Base-by-base conservation (phyloP, 495 filamentous ascomycete species). In the Penicillium nucicola region DNA sequence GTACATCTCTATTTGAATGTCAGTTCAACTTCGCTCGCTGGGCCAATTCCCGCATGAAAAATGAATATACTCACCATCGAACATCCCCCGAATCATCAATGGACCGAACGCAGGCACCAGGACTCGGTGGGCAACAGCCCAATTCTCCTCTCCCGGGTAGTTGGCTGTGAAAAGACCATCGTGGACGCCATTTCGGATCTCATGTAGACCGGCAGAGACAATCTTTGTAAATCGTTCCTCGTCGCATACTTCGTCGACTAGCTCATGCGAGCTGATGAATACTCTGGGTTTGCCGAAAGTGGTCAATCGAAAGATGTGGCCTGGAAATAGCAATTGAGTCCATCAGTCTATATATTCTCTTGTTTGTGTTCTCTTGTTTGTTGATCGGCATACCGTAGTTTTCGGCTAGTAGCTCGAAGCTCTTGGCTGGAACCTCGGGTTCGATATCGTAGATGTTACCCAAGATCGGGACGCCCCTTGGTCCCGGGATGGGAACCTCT, bases 41-140 rank as follows among this genome's bases (percentile, higher is more conserved):
- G 4, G 25, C 47, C 25, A 34, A 9, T 17, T 41, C 14, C 11
- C 2, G 14, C 7, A 13, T 18, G 35, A 20, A 14, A 18, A 5
- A 12, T 17, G 32, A 34, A 34, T 2, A 25, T 22, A 25, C 64
- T 50, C 44, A 70, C 53, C 79, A 48, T 78, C 70, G 55, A 86
- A 89, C 87, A 90, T 90, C 42, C 62, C 70, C 19, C 68, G 77
- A 57, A 93, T 85, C 8, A 79, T 72, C 25, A 88, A 55, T 3
- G 88, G 88, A 0, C 87, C 87, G 63, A 93, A 89, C 4, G 82
- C 86, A 3, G 86, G 86, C 33, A 68, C 57, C 14, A 77, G 66
- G 15, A 88, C 77, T n/a, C 88, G 71, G 59, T 91, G 88, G 11
- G 88, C 88, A 34, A 86, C 72, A 0, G 68, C 80, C 87, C 87